Evolutionary conservation across 2,329 filamentous ascomycete species (phyloP).

Genomic region (Fusarium sp.): DNA sequence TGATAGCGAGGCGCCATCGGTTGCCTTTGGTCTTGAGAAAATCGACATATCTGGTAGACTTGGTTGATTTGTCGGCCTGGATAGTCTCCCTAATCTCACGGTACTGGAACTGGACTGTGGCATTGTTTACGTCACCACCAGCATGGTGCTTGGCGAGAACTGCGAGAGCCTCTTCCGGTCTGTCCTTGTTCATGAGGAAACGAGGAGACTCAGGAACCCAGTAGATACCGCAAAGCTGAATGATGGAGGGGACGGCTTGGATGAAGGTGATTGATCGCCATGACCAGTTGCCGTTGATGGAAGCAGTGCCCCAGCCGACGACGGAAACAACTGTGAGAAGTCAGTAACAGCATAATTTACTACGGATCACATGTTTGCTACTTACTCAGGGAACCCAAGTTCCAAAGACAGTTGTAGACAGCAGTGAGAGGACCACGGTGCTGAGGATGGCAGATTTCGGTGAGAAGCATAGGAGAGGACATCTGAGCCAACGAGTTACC

Average conservation of each 20-base stretch:
- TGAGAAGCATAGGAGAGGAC: conserved; percentile 73
- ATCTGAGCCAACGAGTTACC: conserved; percentile 75
- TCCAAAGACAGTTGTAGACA: conserved; percentile 78
- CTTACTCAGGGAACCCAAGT: conserved; percentile 65
- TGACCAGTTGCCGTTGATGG: conserved; percentile 71
- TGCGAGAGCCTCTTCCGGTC: conserved; percentile 70
- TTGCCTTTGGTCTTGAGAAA: conserved; percentile 74
- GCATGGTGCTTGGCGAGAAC: conserved; percentile 75
- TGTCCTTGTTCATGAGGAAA: conserved; percentile 74
- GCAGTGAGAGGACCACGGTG: conserved; percentile 75
- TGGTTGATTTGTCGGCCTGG: conserved; percentile 65
- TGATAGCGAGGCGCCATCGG: conserved; percentile 72
- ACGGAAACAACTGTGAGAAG: conserved; percentile 64
- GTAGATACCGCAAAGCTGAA: conserved; percentile 76
- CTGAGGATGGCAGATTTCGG: conserved; percentile 77
- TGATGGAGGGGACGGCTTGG: conserved; percentile 71
- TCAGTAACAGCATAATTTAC: background rate
- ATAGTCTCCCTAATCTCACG: conserved; percentile 76
- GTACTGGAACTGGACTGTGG: conserved; percentile 75
- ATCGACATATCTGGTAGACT: conserved; percentile 68
- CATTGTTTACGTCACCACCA: conserved; percentile 69
- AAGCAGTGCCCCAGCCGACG: conserved; percentile 73
- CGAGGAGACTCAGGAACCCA: conserved; percentile 77
- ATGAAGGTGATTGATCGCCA: conserved; percentile 77
- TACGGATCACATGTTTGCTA: too few species aligned